Conservation (phyloP, 768 basidiomycete species). For the Psilocybe cyanescens region DNA sequence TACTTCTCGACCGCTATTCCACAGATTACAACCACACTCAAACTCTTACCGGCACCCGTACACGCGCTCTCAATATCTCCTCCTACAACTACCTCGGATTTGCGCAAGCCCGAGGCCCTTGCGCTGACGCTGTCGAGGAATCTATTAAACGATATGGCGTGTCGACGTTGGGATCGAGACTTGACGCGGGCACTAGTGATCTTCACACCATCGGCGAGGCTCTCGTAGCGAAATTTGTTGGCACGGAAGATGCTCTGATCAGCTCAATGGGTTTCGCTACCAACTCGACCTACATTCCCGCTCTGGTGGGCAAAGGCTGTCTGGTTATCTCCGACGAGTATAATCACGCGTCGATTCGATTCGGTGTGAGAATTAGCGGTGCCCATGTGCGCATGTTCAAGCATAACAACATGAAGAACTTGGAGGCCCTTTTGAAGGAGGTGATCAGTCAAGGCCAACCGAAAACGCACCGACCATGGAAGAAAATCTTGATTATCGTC, state of each 20-base stretch:
- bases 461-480: conserved; percentile 98
- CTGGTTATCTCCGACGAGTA: conserved; percentile 96
- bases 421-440: conserved; percentile 85
- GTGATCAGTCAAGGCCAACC: conserved; percentile 97
- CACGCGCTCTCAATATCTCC: conserved; percentile 93
- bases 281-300: conserved; percentile 92
- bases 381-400: conserved; percentile 93
- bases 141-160: conserved; percentile 82
- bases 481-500: conserved; percentile 93
- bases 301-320: conserved; percentile 87
- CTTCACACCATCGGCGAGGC: conserved; percentile 82
- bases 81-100: conserved; percentile 99
- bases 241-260: conserved; percentile 88
- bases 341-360: conserved; percentile 95
- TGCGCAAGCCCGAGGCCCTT: conserved; percentile 89
- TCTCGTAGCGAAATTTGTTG: conserved; percentile 88
- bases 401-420: conserved; percentile 89
- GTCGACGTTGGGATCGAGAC: conserved; percentile 72
- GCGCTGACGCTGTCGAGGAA: conserved; percentile 93
- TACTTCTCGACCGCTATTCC: conserved; percentile 83
- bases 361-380: conserved; percentile 87
- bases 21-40: conserved; percentile 82
- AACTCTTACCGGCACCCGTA: conserved; percentile 74
- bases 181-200: conserved; percentile 87
- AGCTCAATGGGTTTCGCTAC: conserved; percentile 98